phyloP scores from a whole-genome alignment of 2,329 filamentous ascomycete genomes.

The Fusarium coicis region DNA sequence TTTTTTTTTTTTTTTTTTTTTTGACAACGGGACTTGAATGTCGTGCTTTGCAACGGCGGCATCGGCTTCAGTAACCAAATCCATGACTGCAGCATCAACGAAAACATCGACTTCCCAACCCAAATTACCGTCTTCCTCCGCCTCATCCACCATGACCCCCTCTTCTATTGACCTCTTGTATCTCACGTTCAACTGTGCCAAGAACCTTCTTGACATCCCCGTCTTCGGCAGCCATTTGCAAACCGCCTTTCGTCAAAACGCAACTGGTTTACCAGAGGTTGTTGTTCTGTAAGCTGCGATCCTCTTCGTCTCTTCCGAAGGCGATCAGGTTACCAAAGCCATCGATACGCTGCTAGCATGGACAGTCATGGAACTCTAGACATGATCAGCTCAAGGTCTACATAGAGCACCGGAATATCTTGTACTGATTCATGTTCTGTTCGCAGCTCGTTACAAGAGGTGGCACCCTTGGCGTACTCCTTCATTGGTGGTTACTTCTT shows the following conservation, averaged over 20 bases:
- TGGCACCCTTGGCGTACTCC: conserved; percentile 83
- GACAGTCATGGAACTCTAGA: conserved; percentile 17
- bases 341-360: conserved; percentile 8
- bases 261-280: conserved; percentile 61
- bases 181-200: conserved; percentile 90
- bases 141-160: conserved; percentile 49
- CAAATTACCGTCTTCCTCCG: conserved; percentile 2
- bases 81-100: neutral
- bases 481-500: conserved; percentile 89
- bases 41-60: conserved; percentile 11
- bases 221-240: conserved; percentile 79
- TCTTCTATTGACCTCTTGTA: conserved; percentile 76
- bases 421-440: conserved; percentile 39
- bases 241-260: conserved; percentile 63
- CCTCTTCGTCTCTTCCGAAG: conserved; percentile 19
- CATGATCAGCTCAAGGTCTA: neutral
- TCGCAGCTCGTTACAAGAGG: conserved; percentile 83
- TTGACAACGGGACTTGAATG: neutral
- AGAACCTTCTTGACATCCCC: conserved; percentile 73
- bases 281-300: conserved; percentile 65
- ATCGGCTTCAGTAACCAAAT: conserved; percentile 6
- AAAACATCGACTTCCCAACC: conserved; percentile 8
- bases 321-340: conserved; percentile 5
- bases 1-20: neutral
- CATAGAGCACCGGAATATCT: conserved; percentile 12